Base-by-base conservation (phyloP, 108 stramenopile genomes). In the Nitzschia inconspicua region DNA sequence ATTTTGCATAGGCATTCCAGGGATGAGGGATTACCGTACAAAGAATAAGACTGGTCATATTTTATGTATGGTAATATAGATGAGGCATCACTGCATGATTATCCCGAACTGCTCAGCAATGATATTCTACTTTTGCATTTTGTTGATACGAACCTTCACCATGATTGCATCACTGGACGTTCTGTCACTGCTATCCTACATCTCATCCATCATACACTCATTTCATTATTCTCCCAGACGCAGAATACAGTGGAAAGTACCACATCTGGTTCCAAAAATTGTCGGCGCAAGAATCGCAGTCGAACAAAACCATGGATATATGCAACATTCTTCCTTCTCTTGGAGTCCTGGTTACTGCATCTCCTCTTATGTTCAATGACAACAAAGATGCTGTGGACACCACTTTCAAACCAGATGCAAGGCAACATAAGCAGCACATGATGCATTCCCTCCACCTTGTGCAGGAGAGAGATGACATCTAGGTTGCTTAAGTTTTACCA, bases 141-240 rank as follows among this genome's bases (percentile, higher is more conserved):
- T 31, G 57, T 64, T 0, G 76, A 77, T 42, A 68, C 75, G 3
- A 76, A 76, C 36, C 39, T 76, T 3, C 51, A 2, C n/a, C n/a
- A n/a, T n/a, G n/a, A n/a, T n/a, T n/a, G n/a, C n/a, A n/a, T n/a
- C n/a, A n/a, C n/a, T n/a, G n/a, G n/a, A n/a, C n/a, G n/a, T n/a
- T n/a, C n/a, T n/a, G n/a, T n/a, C n/a, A n/a, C n/a, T n/a, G 72
- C 65, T 3, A 43, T 66, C 32, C 19, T 72, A 3, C 52, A 65
- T n/a, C 24, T 67, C 14, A 26, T 74, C 20, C 67, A 74, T 29
- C 4, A 44, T 3, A 74, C 73, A 4, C 66, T 60, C 11, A 19
- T 67, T 24, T 36, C 54, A 14, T 74, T 48, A 51, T 66, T 37
- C 22, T 69, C 63, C 4, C 64, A 70, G 28, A 43, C 14, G 60